Conservation (phyloP, 768 basidiomycete species). For the Chalciporus sphaerocephalus region DNA sequence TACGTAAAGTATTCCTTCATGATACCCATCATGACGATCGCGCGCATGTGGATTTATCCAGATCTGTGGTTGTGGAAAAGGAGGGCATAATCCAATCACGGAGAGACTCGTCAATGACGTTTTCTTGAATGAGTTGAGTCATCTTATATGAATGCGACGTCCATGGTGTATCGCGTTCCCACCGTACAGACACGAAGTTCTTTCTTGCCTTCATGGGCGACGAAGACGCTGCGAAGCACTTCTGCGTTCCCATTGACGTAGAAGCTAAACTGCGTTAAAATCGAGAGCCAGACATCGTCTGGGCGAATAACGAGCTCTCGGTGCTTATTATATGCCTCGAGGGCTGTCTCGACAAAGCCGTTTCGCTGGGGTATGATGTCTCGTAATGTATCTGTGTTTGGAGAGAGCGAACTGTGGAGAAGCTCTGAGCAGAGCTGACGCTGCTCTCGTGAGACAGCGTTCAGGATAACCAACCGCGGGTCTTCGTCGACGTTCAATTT, state of each 20-base stretch:
- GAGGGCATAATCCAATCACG: too few relatives aligned
- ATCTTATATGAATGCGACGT: slow-evolving; percentile 25
- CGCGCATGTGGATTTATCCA: slow-evolving; percentile 32
- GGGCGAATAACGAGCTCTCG: slow-evolving; percentile 37
- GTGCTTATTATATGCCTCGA: slow-evolving; percentile 27
- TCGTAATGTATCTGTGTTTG: not conserved
- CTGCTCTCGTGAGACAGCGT: not conserved
- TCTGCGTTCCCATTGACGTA: slow-evolving; percentile 35
- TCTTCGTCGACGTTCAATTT: not conserved
- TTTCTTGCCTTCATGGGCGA: slow-evolving; percentile 18
- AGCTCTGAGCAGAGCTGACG: not conserved
- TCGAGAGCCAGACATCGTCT: slow-evolving; percentile 40
- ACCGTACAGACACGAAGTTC: slow-evolving; percentile 17
- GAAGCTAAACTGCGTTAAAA: slow-evolving; percentile 31
- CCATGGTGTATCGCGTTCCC: slow-evolving; percentile 6
- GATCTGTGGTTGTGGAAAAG: slow-evolving; percentile 37
- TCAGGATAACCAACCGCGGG: not conserved
- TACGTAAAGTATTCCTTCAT: slow-evolving; percentile 39
- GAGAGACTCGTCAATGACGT: slow-evolving; percentile 19
- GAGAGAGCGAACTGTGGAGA: not conserved
- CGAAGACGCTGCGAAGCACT: slow-evolving; percentile 20
- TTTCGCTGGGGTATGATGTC: slow-evolving; percentile 20
- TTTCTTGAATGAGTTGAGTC: not conserved
- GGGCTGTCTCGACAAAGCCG: slow-evolving; percentile 28
- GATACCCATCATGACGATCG: slow-evolving; percentile 37